Evolutionary conservation across 352 stramenopile species (phyloP), one percentile per base, ranked within the genome.

Genomic region (Pilasporangium apinafurcum): DNA sequence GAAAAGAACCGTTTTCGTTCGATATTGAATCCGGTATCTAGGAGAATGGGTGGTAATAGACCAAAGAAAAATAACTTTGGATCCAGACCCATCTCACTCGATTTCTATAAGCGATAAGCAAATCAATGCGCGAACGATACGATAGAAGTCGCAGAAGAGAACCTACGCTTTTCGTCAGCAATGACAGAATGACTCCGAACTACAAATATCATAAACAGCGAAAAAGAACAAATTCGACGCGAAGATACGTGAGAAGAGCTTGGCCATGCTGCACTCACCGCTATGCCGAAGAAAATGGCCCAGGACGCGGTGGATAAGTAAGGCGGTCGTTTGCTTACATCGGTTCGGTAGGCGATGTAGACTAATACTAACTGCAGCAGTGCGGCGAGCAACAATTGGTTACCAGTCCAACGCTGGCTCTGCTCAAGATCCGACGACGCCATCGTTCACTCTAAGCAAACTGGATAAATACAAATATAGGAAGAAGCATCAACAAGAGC

Each of bases 11-110:
- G 70, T 32, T 72, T 83, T 41, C 64, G 65, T 54, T 83, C 65
- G 17, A 65, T 83, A 50, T 65, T 78, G 51, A 86, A 83, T 21
- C 73, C 73, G 1, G 68, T 65, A 39, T 86, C 73, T 0, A 83
- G 55, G 40, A 86, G 79, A 39, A 86, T 86, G 0, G 71, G 73
- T 13, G 73, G 73, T 22, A 86, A 36, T 6, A 86, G 53, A 0
- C 65, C 73, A 8, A 83, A 62, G 48, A 86, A 86, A 21, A 86
- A 53, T n/a, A 83, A 68, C 55, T 83, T 54, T 8, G 73, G 73
- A 39, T 83, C 68, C 25, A 86, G 30, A 3, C 70, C 70, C 0
- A 71, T 60, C 22, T 64, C 58, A 33, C 56, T 43, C 10, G 75
- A 59, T 21, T 61, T 70, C 56, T 83, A 22, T 30, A 45, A 12